phyloP scores from a whole-genome alignment of 2,329 filamentous ascomycete species.

The Ophiostoma sp. region DNA sequence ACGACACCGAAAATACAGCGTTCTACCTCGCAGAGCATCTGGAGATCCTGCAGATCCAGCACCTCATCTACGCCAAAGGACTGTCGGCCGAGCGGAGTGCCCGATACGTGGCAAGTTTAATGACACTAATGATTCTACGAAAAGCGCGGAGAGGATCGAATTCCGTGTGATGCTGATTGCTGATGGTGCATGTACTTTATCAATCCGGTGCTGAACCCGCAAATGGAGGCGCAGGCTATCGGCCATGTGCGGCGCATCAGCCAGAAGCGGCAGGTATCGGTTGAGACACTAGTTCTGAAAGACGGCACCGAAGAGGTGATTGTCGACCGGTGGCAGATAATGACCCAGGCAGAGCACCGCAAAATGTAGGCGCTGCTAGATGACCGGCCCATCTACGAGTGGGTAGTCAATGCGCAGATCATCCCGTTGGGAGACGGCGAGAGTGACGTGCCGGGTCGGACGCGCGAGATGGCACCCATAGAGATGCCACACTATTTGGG shows the following conservation, averaged over 20 bases:
- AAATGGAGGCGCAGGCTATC: slow-evolving; percentile 84
- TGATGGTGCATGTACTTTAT: slow-evolving; percentile 93
- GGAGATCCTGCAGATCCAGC: slow-evolving; percentile 60
- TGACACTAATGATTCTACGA: neutral
- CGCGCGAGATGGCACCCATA: slow-evolving; percentile 45
- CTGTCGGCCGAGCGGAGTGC: slow-evolving; percentile 58
- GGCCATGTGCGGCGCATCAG: slow-evolving; percentile 86
- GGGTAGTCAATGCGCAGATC: slow-evolving; percentile 52
- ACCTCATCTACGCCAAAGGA: slow-evolving; percentile 63
- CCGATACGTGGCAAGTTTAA: slow-evolving; percentile 79
- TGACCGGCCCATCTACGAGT: slow-evolving; percentile 51
- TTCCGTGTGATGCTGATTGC: slow-evolving; percentile 78
- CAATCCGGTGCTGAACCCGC: slow-evolving; percentile 78
- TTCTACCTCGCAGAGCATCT: slow-evolving; percentile 80
- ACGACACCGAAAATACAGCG: slow-evolving; percentile 80
- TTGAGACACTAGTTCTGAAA: slow-evolving; percentile 77
- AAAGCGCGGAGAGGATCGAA: slow-evolving; percentile 32
- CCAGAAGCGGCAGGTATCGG: slow-evolving; percentile 70
- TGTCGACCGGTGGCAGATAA: slow-evolving; percentile 63
- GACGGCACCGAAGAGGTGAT: slow-evolving; percentile 83
- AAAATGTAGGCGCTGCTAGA: slow-evolving; percentile 54
- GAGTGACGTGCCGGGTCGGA: neutral
- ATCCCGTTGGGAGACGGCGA: slow-evolving; percentile 31
- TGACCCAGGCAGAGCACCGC: slow-evolving; percentile 63
- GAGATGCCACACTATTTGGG: slow-evolving; percentile 48